Percentiles rank a stretch among this genome's conserved stretches.
Evolutionary conservation across 169 alveolate genomes (phyloP).

Genomic region (Plasmodium adleri): DNA sequence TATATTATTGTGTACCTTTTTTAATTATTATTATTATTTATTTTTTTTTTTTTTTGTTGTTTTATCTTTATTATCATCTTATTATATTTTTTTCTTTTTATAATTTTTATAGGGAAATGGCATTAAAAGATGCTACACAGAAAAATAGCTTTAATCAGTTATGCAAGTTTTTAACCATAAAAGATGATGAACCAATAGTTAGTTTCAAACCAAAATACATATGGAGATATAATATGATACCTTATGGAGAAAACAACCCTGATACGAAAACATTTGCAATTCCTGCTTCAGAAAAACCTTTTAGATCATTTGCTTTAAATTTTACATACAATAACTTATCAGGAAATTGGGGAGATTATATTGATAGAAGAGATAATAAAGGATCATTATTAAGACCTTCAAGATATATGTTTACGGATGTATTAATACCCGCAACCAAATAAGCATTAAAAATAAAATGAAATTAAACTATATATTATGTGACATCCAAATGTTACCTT

Average conservation of each 20-base stretch:
- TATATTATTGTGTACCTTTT: background rate
- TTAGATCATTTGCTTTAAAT: constrained; percentile 89
- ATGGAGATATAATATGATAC: constrained; percentile 88
- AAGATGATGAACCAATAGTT: constrained; percentile 80
- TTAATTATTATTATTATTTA: background rate
- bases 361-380: constrained; percentile 90
- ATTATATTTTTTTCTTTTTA: too few species aligned
- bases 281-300: constrained; percentile 89
- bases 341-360: constrained; percentile 92
- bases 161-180: constrained; percentile 77
- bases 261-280: constrained; percentile 86
- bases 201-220: constrained; percentile 74
- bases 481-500: constrained; percentile 3
- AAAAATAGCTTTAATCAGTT: constrained; percentile 82
- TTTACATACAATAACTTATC: constrained; percentile 91
- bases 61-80: background rate
- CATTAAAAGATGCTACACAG: constrained; percentile 82
- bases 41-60: background rate
- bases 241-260: constrained; percentile 89
- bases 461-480: background rate
- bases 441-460: constrained; percentile 23
- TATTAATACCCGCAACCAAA: constrained; percentile 86
- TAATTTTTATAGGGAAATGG: constrained; percentile 73
- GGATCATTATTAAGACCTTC: constrained; percentile 89
- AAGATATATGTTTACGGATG: constrained; percentile 90